Base-by-base conservation (phyloP, 169 alveolate genomes). In the Cryptosporidium andersoni region DNA sequence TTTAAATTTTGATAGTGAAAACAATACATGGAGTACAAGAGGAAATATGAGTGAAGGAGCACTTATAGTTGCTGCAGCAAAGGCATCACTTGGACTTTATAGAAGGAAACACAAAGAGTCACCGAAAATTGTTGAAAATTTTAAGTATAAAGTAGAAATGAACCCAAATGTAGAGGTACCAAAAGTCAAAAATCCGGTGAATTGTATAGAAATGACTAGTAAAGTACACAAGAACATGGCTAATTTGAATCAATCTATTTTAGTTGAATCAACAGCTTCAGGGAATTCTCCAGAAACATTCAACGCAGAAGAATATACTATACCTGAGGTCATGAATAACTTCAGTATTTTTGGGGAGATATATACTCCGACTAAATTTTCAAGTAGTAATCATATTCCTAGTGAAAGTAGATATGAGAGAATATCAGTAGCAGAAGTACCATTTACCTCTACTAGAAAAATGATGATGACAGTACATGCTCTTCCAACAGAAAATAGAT, bases 31-130 rank as follows among this genome's bases (percentile, higher is more conserved):
- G 94, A 60, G 65, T 12, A 90, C 93, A 34, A 89, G 88, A 49
- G 97, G 97, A 4, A 95, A 94, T 89, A 95, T 95, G 97, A 93
- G 96, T 51, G 97, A 95, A 80, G 95, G 96, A 12, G 96, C 97
- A 2, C 82, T 95, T 34, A 93, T 95, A 43, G 97, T 93, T 8
- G 96, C 95, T 1, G 96, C 97, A 4, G 95, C 96, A 43, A 95
- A 95, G 91, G 93, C 94, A 58, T 94, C 96, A 9, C 64, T 90
- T 47, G 93, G 93, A 40, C 36, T 81, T 55, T 47, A 64, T 11
- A 66, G 51, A 11, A 60, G 39, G 39, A 74, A 74, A 45, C 14
- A 12, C 1, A 36, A 25, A 6, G 85, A 74, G 25, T 12, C 16
- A 4, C 48, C 51, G 8, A 52, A 58, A 42, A 48, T 58, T 14